phyloP scores from a whole-genome alignment of 495 filamentous ascomycete species.

The Penicillium longicatenatum region DNA sequence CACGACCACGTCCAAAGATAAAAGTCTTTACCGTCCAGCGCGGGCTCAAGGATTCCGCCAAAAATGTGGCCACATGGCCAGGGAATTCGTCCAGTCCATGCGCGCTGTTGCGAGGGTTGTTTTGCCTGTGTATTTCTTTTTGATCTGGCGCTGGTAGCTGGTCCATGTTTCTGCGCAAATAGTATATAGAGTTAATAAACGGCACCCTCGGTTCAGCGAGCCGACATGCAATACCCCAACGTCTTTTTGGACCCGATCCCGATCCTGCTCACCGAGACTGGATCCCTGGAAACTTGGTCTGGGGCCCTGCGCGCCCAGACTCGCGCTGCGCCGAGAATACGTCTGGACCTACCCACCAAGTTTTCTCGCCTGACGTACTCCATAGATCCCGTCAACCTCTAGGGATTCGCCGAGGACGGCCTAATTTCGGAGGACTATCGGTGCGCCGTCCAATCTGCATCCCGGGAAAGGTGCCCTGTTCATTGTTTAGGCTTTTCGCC shows the following conservation, averaged over 20 bases:
- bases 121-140: conserved; percentile 51
- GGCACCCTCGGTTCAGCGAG: not conserved
- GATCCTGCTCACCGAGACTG: conserved; percentile 1
- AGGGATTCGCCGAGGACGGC: conserved; percentile 17
- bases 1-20: conserved; percentile 27
- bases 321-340: not conserved
- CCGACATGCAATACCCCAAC: not conserved
- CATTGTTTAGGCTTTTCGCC: conserved; percentile 10
- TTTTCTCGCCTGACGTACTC: not conserved
- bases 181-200: conserved; percentile 16
- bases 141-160: conserved; percentile 54
- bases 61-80: conserved; percentile 16
- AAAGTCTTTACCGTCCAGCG: conserved; percentile 18
- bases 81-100: conserved; percentile 33
- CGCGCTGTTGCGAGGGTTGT: conserved; percentile 47
- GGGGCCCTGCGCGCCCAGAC: not conserved
- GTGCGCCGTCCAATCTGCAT: conserved; percentile 19
- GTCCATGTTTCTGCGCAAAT: conserved; percentile 21
- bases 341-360: not conserved
- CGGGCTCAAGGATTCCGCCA: conserved; percentile 10
- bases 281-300: not conserved
- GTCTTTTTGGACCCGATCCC: not conserved
- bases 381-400: not conserved
- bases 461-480: conserved; percentile 24
- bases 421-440: conserved; percentile 21